Base-by-base conservation (phyloP, 176 grass and related monocot species). In the Neostapfia colusana region DNA sequence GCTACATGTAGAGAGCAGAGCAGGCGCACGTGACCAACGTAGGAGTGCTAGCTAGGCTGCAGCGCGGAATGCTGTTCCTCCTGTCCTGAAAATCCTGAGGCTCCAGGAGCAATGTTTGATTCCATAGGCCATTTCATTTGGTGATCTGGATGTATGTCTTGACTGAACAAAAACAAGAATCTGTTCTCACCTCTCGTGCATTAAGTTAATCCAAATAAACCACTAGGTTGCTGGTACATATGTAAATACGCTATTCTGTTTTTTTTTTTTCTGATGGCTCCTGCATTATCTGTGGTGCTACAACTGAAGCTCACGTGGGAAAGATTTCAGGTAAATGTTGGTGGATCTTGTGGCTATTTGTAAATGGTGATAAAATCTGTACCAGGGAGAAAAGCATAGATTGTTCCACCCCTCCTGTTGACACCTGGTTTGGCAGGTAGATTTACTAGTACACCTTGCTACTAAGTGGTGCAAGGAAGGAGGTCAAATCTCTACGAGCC, bases 401-500 rank as follows among this genome's bases (percentile, higher is more conserved):
- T 86, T 82, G 38, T 70, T 76, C 56, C 45, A 25, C 15, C 61
- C 38, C 14, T 59, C 50, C 11, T 68, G 64, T 56, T 68, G 72
- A 68, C 51, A 67, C 42, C 51, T 83, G 56, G 65, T 36, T 54
- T 76, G 56, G 17, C 77, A 69, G 62, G 70, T 56, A 39, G 57
- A 42, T 73, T 69, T 69, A 63, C 31, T 64, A 40, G 63, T 63
- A 18, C 16, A 51, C 13, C 12, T 16, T 14, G 14, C 3, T 44
- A 17, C 23, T 10, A 45, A 31, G 3, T 31, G 31, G 1, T 31
- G 41, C 37, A 62, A 65, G 65, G 78, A 76, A 41, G n/a, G 45
- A 76, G 78, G 72, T 86, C 78, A 82, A 57, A 76, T 81, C 72
- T 63, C 56, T 45, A 49, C 68, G 62, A 80, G 76, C 51, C 51